Base-by-base conservation (phyloP, 2,329 filamentous ascomycete species). In the Pyrenophora graminea region DNA sequence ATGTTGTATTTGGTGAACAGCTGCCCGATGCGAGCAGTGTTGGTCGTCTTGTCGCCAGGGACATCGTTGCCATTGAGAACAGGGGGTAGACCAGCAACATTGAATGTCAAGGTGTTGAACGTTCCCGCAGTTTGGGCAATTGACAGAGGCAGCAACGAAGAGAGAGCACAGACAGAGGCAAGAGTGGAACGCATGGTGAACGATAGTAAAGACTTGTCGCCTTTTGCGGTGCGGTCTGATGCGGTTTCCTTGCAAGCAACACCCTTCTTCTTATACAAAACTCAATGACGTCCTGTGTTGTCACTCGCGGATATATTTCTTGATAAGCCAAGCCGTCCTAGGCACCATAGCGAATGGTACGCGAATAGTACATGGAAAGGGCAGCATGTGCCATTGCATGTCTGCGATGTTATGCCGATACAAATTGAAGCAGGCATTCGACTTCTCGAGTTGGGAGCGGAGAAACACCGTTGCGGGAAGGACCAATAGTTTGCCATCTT, bases 61-160 rank as follows among this genome's bases (percentile, higher is more conserved):
- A 86, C 80, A 4, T 80, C 83, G 64, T 87, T 88, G 61, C 66
- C 69, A 54, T 87, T 82, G 39, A 88, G 64, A 48, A 83, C 69
- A 2, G 72, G 67, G 1, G 85, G 84, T 2, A 86, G 76, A 17
- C 84, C 84, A 13, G 83, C 84, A 30, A 86, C 82, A 59, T 86
- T 86, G 72, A 82, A 81, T 18, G 80, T 75, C 19, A 85, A 68
- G 44, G 82, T 66, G 50, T 76, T 79, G 67, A 86, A 80, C n/a
- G 74, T 70, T 40, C 77, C 76, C 32, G 66, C 64, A 12, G 68
- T 69, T 39, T 65, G 62, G 21, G 61, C 59, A 9, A 51, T 13
- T 13, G 49, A 34, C 4, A 51, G 39, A 17, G 53, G 50, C 39
- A 46, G 39, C 25, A 40, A 59, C 3, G 38, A 59, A 21, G 21